Conservation (phyloP, 768 basidiomycete species). For the Gloeopeniophorella convolvens region DNA sequence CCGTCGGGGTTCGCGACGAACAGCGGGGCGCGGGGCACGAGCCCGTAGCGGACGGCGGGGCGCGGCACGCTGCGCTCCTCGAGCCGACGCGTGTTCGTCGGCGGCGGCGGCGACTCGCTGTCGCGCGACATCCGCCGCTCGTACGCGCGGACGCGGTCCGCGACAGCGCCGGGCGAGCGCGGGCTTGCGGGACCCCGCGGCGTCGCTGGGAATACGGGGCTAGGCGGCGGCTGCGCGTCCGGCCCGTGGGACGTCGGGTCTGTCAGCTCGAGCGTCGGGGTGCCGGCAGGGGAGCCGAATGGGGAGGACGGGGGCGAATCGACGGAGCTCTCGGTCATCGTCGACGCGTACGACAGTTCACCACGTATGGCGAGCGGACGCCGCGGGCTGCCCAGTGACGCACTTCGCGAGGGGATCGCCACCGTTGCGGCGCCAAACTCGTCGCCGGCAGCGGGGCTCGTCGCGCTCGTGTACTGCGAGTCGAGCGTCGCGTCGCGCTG, state of each 20-base stretch:
- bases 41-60: constrained; percentile 50
- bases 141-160: constrained; percentile 47
- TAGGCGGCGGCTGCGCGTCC: background rate
- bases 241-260: background rate
- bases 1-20: constrained; percentile 71
- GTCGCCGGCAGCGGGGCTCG: background rate
- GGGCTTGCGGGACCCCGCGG: constrained; percentile 1
- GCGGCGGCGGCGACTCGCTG: constrained; percentile 29
- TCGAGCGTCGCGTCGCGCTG: constrained; percentile 33
- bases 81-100: constrained; percentile 39
- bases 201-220: background rate
- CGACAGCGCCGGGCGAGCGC: constrained; percentile 30
- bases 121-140: constrained; percentile 56
- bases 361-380: constrained; percentile 4
- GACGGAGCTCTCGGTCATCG: background rate
- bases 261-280: background rate
- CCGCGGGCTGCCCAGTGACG: background rate
- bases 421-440: constrained; percentile 2
- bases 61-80: constrained; percentile 28
- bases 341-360: constrained; percentile 5
- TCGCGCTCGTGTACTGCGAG: constrained; percentile 4
- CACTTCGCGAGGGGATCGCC: background rate
- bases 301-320: background rate
- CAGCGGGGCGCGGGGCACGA: constrained; percentile 55
- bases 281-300: background rate